phyloP scores from a whole-genome alignment of 352 stramenopile species.

The Globisporangium paroecandrum region DNA sequence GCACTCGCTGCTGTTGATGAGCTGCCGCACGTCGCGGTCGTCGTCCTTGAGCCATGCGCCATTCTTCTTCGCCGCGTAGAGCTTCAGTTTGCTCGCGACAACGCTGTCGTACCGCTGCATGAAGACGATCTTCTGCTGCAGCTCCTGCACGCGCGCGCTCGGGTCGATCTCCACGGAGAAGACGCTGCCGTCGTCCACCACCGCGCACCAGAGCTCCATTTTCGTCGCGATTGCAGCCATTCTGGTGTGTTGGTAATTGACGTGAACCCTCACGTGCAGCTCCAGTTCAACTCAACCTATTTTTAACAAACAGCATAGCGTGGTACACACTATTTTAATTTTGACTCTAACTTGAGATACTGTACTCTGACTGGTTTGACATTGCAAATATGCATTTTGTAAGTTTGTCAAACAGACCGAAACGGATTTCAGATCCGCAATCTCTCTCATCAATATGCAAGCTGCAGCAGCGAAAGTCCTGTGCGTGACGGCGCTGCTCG shows the following conservation, averaged over 20 bases:
- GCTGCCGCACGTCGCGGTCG: conserved; percentile 7
- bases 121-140: conserved; percentile 5
- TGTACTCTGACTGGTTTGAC: too few relatives aligned
- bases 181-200: conserved; percentile 8
- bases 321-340: neutral
- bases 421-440: neutral
- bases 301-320: neutral
- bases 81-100: conserved; percentile 11
- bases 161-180: neutral
- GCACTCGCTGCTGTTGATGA: conserved; percentile 3
- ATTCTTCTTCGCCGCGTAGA: conserved; percentile 1
- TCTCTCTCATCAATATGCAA: neutral
- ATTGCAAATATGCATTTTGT: too few relatives aligned
- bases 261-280: neutral
- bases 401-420: too few relatives aligned
- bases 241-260: neutral
- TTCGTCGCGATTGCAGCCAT: neutral
- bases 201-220: conserved; percentile 7
- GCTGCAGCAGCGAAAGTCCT: neutral
- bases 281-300: neutral
- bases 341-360: too few relatives aligned
- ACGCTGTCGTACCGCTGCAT: neutral
- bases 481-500: neutral
- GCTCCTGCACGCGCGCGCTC: neutral
- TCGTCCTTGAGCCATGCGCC: conserved; percentile 13